phyloP scores from a whole-genome alignment of 768 basidiomycete genomes.

The Suillus sp. region DNA sequence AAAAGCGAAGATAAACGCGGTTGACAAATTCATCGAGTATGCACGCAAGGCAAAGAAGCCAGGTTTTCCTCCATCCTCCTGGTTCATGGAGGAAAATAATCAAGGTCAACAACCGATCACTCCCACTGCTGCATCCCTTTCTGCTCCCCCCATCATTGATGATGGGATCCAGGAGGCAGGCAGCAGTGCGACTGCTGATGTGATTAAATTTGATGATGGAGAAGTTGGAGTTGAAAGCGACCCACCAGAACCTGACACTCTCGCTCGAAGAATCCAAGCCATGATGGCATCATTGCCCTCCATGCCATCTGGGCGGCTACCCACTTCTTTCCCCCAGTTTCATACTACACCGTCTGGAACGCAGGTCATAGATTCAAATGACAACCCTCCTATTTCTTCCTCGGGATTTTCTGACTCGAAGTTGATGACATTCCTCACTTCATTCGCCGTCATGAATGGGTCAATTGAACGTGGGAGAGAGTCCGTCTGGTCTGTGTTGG shows the following conservation, averaged over 20 bases:
- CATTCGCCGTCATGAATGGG: slow-evolving; percentile 68
- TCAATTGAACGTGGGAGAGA: slow-evolving; percentile 42
- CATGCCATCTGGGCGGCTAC: slow-evolving; percentile 23
- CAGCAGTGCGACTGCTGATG: slow-evolving; percentile 5
- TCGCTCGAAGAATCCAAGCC: slow-evolving; percentile 55
- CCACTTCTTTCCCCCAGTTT: slow-evolving; percentile 20
- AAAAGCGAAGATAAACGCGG: slow-evolving; percentile 20
- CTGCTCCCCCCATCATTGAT: slow-evolving; percentile 14
- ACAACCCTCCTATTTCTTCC: slow-evolving; percentile 30
- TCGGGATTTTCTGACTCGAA: slow-evolving; percentile 46
- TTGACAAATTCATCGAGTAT: slow-evolving; percentile 22
- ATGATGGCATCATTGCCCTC: slow-evolving; percentile 49
- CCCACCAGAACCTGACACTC: slow-evolving; percentile 42
- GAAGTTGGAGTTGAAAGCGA: slow-evolving; percentile 18
- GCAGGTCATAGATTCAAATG: slow-evolving; percentile 15
- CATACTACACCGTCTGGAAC: slow-evolving; percentile 17
- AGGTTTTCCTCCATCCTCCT: slow-evolving; percentile 21
- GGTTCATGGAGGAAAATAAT: slow-evolving; percentile 16
- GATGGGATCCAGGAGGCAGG: slow-evolving; percentile 7
- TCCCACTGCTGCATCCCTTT: slow-evolving; percentile 13
- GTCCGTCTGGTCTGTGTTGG: slow-evolving; percentile 64
- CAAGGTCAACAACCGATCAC: slow-evolving; percentile 7
- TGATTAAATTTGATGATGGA: background rate
- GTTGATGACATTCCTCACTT: slow-evolving; percentile 53
- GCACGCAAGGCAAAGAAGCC: slow-evolving; percentile 16